These are phyloP conservation scores for Chalciporus pseudorubinellus DNA, from an alignment of 768 basidiomycete species.

Conservation along the genomic window DNA sequence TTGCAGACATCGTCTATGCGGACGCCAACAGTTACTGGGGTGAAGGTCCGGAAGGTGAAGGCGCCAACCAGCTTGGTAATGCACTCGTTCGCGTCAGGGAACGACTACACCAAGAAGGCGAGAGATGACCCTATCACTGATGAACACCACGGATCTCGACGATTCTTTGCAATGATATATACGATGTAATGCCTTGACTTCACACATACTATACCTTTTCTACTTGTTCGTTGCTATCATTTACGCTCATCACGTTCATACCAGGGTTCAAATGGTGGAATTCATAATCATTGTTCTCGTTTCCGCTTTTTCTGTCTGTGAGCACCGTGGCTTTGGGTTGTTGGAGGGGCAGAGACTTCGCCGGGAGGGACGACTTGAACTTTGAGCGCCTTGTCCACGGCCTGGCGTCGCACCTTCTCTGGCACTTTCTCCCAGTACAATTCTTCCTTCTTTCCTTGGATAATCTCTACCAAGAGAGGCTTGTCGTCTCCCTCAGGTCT, in stretches of 20 bases:
- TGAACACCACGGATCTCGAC: not conserved
- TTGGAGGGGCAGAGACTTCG: not conserved
- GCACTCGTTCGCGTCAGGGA: conserved; percentile 56
- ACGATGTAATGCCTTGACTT: not conserved
- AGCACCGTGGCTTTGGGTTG: not conserved
- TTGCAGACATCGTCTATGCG: conserved; percentile 49
- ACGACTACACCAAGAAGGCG: conserved; percentile 36
- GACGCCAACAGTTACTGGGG: conserved; percentile 72
- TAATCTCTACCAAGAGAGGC: conserved; percentile 50
- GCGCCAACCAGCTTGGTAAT: conserved; percentile 63
- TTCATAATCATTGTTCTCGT: not conserved
- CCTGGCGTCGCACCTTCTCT: conserved; percentile 62
- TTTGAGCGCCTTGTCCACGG: conserved; percentile 47
- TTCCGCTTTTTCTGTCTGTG: conserved; percentile 17
- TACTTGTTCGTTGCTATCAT: conserved; percentile 2
- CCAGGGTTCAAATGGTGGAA: not conserved
- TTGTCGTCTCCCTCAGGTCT: conserved; percentile 14
- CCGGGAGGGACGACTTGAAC: not conserved
- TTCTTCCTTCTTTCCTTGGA: conserved; percentile 61
- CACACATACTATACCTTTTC: not conserved
- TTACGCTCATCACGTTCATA: not conserved
- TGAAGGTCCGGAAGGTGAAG: conserved; percentile 46
- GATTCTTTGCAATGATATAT: not conserved
- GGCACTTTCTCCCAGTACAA: conserved; percentile 83
- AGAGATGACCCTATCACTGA: conserved; percentile 2